Evolutionary conservation across 768 basidiomycete genomes (phyloP).

Genomic region (Hydnomerulius pinastri): DNA sequence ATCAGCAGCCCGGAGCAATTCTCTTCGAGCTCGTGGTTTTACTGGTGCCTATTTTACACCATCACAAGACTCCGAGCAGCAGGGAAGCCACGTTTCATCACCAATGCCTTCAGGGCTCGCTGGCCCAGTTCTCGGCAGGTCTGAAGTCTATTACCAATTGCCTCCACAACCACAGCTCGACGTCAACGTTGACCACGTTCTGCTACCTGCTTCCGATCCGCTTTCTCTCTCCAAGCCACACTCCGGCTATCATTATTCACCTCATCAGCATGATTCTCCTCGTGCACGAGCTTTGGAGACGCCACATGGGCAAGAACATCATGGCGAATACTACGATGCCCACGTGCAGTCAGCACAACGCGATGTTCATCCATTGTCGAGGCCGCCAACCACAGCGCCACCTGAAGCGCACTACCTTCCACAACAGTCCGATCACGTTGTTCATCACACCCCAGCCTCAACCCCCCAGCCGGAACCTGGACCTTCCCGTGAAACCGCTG

Average conservation of each 20-base stretch:
- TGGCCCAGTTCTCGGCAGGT: slow-evolving; percentile 24
- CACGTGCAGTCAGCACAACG: slow-evolving; percentile 24
- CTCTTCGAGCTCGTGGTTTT: slow-evolving; percentile 21
- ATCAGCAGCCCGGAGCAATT: slow-evolving; percentile 16
- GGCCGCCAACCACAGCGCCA: slow-evolving; percentile 17
- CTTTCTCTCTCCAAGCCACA: slow-evolving; percentile 29
- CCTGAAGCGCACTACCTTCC: slow-evolving; percentile 20
- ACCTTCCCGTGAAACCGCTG: slow-evolving; percentile 14
- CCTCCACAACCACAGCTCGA: slow-evolving; percentile 31
- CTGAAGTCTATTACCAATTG: slow-evolving; percentile 27
- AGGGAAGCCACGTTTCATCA: slow-evolving; percentile 25
- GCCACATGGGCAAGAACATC: slow-evolving; percentile 23
- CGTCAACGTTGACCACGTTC: slow-evolving; percentile 27
- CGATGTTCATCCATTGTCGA: slow-evolving; percentile 16
- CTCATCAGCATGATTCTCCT: slow-evolving; percentile 24
- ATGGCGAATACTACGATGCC: slow-evolving; percentile 26
- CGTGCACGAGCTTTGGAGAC: slow-evolving; percentile 29
- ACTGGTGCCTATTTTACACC: slow-evolving; percentile 26
- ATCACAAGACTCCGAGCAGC: slow-evolving; percentile 25
- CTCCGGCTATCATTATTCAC: slow-evolving; percentile 32
- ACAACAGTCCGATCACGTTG: slow-evolving; percentile 16
- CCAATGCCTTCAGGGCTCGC: slow-evolving; percentile 25
- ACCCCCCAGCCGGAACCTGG: slow-evolving; percentile 22
- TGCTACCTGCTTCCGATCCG: slow-evolving; percentile 30
- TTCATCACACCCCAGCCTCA: slow-evolving; percentile 11